These are phyloP conservation scores for Forsythia suspensa DNA, from an alignment of 257 asterid species.

Conservation along the genomic window DNA sequence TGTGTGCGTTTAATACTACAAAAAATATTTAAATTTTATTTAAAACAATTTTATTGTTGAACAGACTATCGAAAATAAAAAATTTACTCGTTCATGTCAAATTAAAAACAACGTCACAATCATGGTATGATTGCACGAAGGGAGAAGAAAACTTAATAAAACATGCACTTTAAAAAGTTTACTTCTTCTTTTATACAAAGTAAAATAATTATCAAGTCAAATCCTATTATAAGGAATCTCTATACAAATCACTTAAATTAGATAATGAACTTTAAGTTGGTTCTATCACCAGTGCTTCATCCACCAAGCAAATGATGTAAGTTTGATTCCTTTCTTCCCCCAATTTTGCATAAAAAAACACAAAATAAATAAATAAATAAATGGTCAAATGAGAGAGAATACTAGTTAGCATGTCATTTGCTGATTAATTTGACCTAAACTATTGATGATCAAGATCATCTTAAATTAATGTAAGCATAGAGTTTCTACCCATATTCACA, in stretches of 20 bases:
- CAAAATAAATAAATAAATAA: not conserved
- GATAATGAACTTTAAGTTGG: not conserved
- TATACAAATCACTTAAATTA: not conserved
- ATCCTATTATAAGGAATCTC: not conserved
- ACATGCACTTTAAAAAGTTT: not conserved
- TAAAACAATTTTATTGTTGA: not conserved
- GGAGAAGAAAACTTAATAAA: not conserved
- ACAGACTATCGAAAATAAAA: not conserved
- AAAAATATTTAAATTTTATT: too few species aligned
- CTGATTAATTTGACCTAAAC: not conserved
- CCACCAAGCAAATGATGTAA: constrained; percentile 8
- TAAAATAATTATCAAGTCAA: not conserved
- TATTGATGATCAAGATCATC: not conserved
- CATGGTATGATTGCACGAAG: not conserved
- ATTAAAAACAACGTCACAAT: not conserved
- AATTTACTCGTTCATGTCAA: not conserved
- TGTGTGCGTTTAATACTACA: not conserved
- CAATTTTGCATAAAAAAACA: not conserved
- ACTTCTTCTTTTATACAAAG: not conserved
- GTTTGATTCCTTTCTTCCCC: not conserved
- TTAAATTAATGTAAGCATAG: not conserved
- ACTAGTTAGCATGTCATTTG: not conserved
- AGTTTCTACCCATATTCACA: not conserved
- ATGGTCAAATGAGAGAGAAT: constrained; percentile 12
- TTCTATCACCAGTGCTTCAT: constrained; percentile 2